These are phyloP conservation scores for Fusarium concolor DNA, from an alignment of 2,329 filamentous ascomycete genomes.

Conservation along the genomic window DNA sequence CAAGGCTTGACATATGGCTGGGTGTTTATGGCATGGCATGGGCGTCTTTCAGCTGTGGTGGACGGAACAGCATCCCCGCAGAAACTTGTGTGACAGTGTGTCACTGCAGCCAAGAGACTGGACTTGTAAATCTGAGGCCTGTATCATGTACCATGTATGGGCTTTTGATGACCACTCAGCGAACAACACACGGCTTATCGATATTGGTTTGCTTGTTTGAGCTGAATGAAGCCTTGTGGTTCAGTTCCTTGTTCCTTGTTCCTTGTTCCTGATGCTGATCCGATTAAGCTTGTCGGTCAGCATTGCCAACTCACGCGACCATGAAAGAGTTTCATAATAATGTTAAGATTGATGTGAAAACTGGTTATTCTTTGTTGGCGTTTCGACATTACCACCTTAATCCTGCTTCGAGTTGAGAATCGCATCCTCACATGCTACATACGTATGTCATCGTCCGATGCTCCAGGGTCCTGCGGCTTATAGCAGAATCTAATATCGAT, in stretches of 20 bases:
- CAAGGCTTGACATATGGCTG: constrained; percentile 11
- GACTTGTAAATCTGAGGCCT: constrained; percentile 9
- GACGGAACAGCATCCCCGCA: constrained; percentile 33
- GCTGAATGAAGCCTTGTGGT: constrained; percentile 26
- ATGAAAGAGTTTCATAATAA: not conserved
- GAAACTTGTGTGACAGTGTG: constrained; percentile 34
- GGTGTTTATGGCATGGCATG: constrained; percentile 13
- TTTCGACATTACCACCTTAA: constrained; percentile 12
- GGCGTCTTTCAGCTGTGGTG: constrained; percentile 17
- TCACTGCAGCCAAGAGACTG: constrained; percentile 36
- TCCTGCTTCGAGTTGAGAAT: constrained; percentile 19
- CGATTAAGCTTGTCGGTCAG: constrained; percentile 13
- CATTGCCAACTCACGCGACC: constrained; percentile 5
- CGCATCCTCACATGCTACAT: constrained; percentile 10
- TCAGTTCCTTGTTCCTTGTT: constrained; percentile 29
- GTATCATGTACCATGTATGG: not conserved
- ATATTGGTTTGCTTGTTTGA: constrained; percentile 28
- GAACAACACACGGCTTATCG: constrained; percentile 43
- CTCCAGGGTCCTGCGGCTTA: constrained; percentile 22
- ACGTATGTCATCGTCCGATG: constrained; percentile 4
- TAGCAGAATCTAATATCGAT: constrained; percentile 37
- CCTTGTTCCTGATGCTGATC: constrained; percentile 33
- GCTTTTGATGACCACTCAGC: constrained; percentile 33
- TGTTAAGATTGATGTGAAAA: constrained; percentile 4
- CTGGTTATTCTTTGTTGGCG: constrained; percentile 22